A percentile compares a stretch with the other conserved stretches of the same genome.
Conservation (phyloP, 805 yeast species). For the Candida nonsorbophila region DNA sequence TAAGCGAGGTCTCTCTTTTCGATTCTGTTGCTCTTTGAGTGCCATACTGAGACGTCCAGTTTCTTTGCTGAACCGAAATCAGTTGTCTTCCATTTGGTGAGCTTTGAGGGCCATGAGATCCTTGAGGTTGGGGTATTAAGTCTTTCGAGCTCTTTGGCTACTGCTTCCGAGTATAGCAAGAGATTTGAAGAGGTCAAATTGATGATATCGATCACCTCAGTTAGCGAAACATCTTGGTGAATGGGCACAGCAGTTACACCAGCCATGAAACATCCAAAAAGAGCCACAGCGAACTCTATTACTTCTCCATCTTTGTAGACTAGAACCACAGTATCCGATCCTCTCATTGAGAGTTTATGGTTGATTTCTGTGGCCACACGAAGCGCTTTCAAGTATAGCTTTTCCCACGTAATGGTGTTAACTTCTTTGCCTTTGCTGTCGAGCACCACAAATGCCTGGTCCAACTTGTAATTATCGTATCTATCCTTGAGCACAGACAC, state of each 20-base stretch:
- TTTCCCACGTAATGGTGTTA: constrained; percentile 81
- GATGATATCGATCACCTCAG: constrained; percentile 69
- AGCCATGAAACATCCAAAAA: constrained; percentile 88
- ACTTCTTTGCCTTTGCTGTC: constrained; percentile 81
- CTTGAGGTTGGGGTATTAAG: constrained; percentile 31
- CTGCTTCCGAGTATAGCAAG: constrained; percentile 76
- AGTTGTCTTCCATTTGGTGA: constrained; percentile 75
- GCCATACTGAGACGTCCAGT: constrained; percentile 26
- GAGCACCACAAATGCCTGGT: constrained; percentile 65
- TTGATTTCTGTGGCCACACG: constrained; percentile 81
- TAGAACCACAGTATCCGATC: constrained; percentile 79
- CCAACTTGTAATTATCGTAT: constrained; percentile 55
- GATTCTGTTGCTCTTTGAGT: constrained; percentile 8
- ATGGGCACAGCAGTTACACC: constrained; percentile 95
- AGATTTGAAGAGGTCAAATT: constrained; percentile 70
- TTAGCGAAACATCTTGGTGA: constrained; percentile 62
- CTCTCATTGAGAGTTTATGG: constrained; percentile 65
- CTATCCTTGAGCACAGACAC: constrained; percentile 71
- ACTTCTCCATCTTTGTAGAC: constrained; percentile 82
- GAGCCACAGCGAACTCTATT: constrained; percentile 77
- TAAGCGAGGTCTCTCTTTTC: constrained; percentile 65
- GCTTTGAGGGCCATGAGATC: constrained; percentile 68
- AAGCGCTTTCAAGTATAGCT: constrained; percentile 74
- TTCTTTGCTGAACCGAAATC: constrained; percentile 67
- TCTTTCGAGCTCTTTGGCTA: constrained; percentile 69